These are phyloP conservation scores for Phytophthora foliorum DNA, from an alignment of 352 stramenopile species.

Conservation along the genomic window DNA sequence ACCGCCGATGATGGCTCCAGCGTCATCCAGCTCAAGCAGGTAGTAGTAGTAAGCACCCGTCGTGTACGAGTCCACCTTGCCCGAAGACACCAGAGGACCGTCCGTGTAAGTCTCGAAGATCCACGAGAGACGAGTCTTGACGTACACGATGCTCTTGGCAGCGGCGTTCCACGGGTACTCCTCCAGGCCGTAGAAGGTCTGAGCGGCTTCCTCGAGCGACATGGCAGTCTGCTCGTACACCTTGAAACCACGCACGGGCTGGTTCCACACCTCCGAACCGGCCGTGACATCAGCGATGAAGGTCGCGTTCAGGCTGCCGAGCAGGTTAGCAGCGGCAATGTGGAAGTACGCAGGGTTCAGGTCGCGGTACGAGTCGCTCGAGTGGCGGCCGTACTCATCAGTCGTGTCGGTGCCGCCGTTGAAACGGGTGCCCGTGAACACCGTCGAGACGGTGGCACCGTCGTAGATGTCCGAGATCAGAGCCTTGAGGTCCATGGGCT, in stretches of 20 bases:
- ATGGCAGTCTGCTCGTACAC: slow-evolving; percentile 44
- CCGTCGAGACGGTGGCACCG: slow-evolving; percentile 27
- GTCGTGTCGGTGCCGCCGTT: slow-evolving; percentile 35
- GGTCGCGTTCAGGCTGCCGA: slow-evolving; percentile 46
- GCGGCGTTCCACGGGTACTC: slow-evolving; percentile 60
- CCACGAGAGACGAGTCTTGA: slow-evolving; percentile 54
- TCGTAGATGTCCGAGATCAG: slow-evolving; percentile 57
- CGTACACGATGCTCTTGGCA: slow-evolving; percentile 52
- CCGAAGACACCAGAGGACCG: slow-evolving; percentile 37
- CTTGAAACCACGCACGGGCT: slow-evolving; percentile 57
- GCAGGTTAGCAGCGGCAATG: slow-evolving; percentile 51
- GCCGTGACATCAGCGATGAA: slow-evolving; percentile 56
- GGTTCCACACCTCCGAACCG: slow-evolving; percentile 58
- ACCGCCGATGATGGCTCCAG: slow-evolving; percentile 46
- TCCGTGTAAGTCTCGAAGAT: slow-evolving; percentile 51
- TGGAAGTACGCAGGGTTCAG: slow-evolving; percentile 61
- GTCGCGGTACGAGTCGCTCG: slow-evolving; percentile 48
- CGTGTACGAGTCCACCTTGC: slow-evolving; percentile 38
- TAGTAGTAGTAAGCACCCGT: slow-evolving; percentile 42
- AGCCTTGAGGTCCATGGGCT: slow-evolving; percentile 53
- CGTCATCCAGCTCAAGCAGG: slow-evolving; percentile 46
- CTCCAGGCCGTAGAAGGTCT: slow-evolving; percentile 45
- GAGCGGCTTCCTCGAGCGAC: slow-evolving; percentile 37
- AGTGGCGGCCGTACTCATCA: slow-evolving; percentile 55
- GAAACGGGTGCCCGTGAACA: slow-evolving; percentile 54